These are phyloP conservation scores for Tetrahymena borealis DNA, from an alignment of 73 alveolate species.

Conservation along the genomic window DNA sequence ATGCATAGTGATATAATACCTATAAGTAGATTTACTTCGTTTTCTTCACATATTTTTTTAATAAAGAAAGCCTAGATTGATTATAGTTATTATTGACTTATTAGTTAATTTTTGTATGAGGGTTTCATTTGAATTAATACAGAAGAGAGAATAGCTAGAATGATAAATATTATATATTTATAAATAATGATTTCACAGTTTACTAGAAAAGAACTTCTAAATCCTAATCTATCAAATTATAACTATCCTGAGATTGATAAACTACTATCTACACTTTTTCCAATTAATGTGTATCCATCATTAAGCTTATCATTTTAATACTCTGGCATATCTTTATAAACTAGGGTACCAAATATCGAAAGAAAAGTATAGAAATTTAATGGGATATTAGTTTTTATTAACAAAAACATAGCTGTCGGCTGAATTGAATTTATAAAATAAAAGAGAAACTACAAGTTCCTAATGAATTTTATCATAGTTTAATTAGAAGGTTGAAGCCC, in stretches of 20 bases:
- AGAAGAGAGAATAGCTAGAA: neutral
- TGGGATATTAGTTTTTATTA: neutral
- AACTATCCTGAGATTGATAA: neutral
- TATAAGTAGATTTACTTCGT: neutral
- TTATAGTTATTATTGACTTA: neutral
- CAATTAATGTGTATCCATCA: neutral
- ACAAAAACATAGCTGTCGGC: neutral
- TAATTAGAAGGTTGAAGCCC: neutral
- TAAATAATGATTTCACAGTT: neutral
- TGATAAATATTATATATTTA: neutral
- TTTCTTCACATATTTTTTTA: neutral
- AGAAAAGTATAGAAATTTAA: neutral
- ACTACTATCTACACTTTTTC: neutral
- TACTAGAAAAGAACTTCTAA: neutral
- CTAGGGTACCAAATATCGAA: neutral
- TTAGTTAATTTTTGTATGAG: neutral
- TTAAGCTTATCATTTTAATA: neutral
- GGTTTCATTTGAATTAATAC: neutral
- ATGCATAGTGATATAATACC: neutral
- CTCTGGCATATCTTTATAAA: neutral
- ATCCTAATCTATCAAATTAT: neutral
- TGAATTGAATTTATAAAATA: neutral
- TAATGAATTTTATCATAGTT: neutral
- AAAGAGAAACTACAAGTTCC: neutral
- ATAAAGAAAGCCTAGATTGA: neutral